These are phyloP conservation scores for Monilinia laxa DNA, from an alignment of 2,329 filamentous ascomycete genomes.

Conservation along the genomic window DNA sequence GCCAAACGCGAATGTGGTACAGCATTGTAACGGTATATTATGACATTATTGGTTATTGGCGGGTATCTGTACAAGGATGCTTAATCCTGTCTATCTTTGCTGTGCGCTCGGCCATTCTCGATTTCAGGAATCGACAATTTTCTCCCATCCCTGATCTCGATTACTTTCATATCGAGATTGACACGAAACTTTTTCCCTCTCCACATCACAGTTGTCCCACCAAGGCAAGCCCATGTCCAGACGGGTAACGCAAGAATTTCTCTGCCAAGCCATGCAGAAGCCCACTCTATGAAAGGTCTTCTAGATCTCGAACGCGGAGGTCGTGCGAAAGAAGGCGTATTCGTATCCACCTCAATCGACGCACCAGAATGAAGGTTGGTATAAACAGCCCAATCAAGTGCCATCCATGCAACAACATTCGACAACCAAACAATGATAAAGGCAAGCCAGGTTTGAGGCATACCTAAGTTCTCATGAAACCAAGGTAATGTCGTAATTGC, in stretches of 20 bases:
- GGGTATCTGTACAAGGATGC: slow-evolving; percentile 1
- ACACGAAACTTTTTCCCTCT: slow-evolving; percentile 80
- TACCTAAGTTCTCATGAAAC: slow-evolving; percentile 52
- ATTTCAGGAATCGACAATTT: slow-evolving; percentile 24
- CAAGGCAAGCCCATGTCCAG: slow-evolving; percentile 85
- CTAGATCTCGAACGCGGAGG: slow-evolving; percentile 55
- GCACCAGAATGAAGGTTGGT: slow-evolving; percentile 69
- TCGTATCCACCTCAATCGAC: slow-evolving; percentile 66
- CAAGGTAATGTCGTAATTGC: slow-evolving; percentile 71
- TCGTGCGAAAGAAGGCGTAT: slow-evolving; percentile 73
- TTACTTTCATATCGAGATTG: slow-evolving; percentile 78
- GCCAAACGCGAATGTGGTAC: background rate
- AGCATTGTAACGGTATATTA: background rate
- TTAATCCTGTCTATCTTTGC: slow-evolving; percentile 37
- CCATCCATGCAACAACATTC: slow-evolving; percentile 69
- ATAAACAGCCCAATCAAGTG: slow-evolving; percentile 72
- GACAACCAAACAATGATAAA: slow-evolving; percentile 65
- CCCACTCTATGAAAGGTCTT: slow-evolving; percentile 67
- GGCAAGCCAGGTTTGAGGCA: slow-evolving; percentile 65
- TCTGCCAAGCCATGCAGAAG: slow-evolving; percentile 79
- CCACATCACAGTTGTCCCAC: slow-evolving; percentile 88
- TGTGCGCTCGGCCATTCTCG: slow-evolving; percentile 28
- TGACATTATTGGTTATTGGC: slow-evolving; percentile 4
- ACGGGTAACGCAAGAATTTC: slow-evolving; percentile 83
- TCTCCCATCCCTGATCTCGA: slow-evolving; percentile 44